Conservation (phyloP, 371 early-diverging fungal species). For the Zancudomyces culisetae region DNA sequence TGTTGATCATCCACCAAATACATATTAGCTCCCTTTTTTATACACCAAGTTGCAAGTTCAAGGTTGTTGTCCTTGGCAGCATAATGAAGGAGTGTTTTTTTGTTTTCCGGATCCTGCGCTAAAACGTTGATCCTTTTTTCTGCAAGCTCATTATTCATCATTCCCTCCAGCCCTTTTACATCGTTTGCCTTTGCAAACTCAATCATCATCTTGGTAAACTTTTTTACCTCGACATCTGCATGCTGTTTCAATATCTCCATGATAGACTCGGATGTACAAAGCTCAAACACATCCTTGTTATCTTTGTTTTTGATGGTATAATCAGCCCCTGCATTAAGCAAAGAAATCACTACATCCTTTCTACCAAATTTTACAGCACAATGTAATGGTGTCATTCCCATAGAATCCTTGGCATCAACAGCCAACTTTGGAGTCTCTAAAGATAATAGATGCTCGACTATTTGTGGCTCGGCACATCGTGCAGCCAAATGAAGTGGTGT, state of each 20-base stretch:
- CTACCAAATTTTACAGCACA: conserved; percentile 34
- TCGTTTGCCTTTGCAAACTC: conserved; percentile 13
- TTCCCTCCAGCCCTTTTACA: conserved; percentile 20
- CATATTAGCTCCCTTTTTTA: conserved; percentile 49
- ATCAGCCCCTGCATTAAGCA: conserved; percentile 17
- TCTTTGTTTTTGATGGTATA: conserved; percentile 2
- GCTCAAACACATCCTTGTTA: not conserved
- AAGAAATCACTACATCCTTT: conserved; percentile 26
- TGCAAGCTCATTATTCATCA: conserved; percentile 23
- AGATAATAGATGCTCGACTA: conserved; percentile 18
- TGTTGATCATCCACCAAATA: conserved; percentile 43
- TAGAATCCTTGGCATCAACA: conserved; percentile 20
- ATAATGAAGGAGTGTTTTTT: conserved; percentile 40
- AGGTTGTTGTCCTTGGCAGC: conserved; percentile 34
- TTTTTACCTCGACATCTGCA: not conserved
- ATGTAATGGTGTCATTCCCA: conserved; percentile 41
- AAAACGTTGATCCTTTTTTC: conserved; percentile 35
- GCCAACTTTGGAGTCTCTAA: conserved; percentile 8
- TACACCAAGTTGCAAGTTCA: conserved; percentile 39
- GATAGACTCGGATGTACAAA: not conserved
- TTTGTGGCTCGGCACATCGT: conserved; percentile 27
- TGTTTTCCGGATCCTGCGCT: conserved; percentile 32
- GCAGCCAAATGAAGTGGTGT: conserved; percentile 35
- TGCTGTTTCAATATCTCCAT: not conserved
- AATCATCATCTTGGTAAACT: conserved; percentile 11